phyloP scores from a whole-genome alignment of 768 basidiomycete species.

The Lactarius pseudohatsudake region DNA sequence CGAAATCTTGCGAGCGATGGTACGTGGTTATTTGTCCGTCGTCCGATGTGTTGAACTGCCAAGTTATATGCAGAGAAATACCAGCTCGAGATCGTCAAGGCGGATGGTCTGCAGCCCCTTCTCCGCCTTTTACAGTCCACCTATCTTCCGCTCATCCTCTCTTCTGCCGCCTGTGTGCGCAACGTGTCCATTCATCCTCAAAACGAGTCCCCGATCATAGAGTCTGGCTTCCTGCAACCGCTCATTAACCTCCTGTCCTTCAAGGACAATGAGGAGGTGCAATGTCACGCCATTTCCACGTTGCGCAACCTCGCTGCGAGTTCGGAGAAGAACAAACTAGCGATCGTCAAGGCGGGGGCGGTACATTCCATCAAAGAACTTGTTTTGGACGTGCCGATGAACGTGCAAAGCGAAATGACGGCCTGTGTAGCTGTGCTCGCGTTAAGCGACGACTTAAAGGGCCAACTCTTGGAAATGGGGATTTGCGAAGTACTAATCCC shows the following conservation, averaged over 20 bases:
- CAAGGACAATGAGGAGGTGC: constrained; percentile 99
- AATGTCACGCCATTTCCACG: constrained; percentile 98
- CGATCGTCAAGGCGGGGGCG: constrained; percentile 97
- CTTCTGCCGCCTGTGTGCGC: constrained; percentile 96
- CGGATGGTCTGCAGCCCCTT: constrained; percentile 87
- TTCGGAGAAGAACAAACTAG: constrained; percentile 96
- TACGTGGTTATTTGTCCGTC: constrained; percentile 37
- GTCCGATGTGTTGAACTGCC: background rate
- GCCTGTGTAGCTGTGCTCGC: constrained; percentile 97
- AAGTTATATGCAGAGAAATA: constrained; percentile 77
- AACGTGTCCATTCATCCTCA: constrained; percentile 98
- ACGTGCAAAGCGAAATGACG: constrained; percentile 99
- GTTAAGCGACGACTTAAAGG: constrained; percentile 94
- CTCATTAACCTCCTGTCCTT: constrained; percentile 94
- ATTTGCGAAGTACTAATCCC: constrained; percentile 98
- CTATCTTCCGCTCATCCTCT: constrained; percentile 95
- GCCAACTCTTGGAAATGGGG: constrained; percentile 95
- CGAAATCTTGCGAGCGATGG: constrained; percentile 97
- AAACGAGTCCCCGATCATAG: constrained; percentile 99
- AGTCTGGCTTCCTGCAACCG: constrained; percentile 94
- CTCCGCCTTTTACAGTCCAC: constrained; percentile 94
- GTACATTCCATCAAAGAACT: constrained; percentile 96
- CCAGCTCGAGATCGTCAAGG: constrained; percentile 96
- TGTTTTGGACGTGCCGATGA: constrained; percentile 91
- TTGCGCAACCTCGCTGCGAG: constrained; percentile 95